A percentile compares a stretch with the other conserved stretches of the same genome.
Conservation (phyloP, 2,329 filamentous ascomycete genomes). For the Immersiporthe knoxdaviesiana region DNA sequence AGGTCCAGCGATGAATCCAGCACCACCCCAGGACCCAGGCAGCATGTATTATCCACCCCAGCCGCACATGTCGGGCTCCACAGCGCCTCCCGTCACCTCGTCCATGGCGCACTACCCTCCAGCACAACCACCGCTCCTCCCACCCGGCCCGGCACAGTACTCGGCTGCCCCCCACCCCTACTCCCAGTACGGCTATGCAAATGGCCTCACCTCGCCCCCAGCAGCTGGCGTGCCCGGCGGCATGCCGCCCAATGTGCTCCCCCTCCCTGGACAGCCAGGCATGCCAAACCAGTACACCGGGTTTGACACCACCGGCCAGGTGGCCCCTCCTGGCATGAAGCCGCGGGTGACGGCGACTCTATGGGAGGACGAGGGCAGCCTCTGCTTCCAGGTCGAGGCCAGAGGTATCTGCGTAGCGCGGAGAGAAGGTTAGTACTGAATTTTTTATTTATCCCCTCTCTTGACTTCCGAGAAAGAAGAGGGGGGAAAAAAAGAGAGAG, state of each 20-base stretch:
- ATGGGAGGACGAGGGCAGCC: conserved; percentile 97
- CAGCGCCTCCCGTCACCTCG: conserved; percentile 75
- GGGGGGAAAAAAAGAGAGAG: no score
- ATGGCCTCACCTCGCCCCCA: conserved; percentile 80
- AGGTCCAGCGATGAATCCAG: conserved; percentile 76
- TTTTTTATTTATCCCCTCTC: conserved; percentile 33
- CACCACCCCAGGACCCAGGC: conserved; percentile 64
- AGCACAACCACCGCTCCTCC: conserved; percentile 75
- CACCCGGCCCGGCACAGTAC: conserved; percentile 73
- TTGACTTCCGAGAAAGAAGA: no score
- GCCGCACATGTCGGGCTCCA: conserved; percentile 77
- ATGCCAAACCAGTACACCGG: conserved; percentile 62
- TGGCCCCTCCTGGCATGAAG: conserved; percentile 93
- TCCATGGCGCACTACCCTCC: conserved; percentile 77
- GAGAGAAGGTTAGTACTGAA: conserved; percentile 70
- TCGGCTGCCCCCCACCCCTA: conserved; percentile 61
- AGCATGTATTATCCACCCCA: conserved; percentile 74
- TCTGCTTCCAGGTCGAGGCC: conserved; percentile 97
- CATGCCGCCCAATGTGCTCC: conserved; percentile 70
- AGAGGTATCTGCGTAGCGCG: conserved; percentile 94
- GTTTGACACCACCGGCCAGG: conserved; percentile 86
- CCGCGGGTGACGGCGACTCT: conserved; percentile 93
- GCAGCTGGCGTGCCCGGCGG: conserved; percentile 70
- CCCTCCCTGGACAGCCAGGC: conserved; percentile 64
- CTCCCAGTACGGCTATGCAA: conserved; percentile 72